Evolutionary conservation across 345 rosid species (phyloP).

Genomic region (Corchorus capsularis): DNA sequence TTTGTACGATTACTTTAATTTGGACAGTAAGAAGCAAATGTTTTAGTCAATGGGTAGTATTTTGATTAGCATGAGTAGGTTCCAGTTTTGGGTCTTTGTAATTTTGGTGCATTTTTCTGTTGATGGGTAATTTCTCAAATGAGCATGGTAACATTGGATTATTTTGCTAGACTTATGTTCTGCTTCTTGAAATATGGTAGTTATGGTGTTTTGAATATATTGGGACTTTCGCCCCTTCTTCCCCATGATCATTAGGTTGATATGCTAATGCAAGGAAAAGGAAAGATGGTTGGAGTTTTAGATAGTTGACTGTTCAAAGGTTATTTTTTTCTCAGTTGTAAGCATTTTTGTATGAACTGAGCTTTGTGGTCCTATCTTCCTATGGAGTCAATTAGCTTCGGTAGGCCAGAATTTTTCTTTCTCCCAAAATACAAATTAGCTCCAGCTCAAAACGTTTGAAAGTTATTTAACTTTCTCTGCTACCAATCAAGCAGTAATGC

Average conservation of each 20-base stretch:
- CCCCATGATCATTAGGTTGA: background rate
- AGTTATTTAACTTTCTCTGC: background rate
- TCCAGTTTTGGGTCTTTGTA: background rate
- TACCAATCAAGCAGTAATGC: background rate
- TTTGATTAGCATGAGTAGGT: background rate
- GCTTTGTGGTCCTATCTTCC: too few species aligned
- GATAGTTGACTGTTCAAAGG: too few species aligned
- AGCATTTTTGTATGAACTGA: background rate
- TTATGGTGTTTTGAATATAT: background rate
- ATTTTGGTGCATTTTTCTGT: background rate
- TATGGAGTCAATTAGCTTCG: background rate
- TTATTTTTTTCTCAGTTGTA: background rate
- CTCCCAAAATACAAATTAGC: background rate
- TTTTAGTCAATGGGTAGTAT: background rate
- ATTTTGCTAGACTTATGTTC: too few species aligned
- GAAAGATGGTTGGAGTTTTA: too few species aligned
- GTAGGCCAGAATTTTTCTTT: background rate
- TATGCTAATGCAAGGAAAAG: background rate
- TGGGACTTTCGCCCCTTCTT: background rate
- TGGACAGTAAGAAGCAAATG: background rate
- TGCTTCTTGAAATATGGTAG: too few species aligned
- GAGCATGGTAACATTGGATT: background rate
- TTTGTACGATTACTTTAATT: background rate
- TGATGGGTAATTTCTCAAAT: background rate
- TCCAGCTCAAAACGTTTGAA: background rate